phyloP scores from a whole-genome alignment of 2,329 filamentous ascomycete species.

The Thielaviopsis cerberus region DNA sequence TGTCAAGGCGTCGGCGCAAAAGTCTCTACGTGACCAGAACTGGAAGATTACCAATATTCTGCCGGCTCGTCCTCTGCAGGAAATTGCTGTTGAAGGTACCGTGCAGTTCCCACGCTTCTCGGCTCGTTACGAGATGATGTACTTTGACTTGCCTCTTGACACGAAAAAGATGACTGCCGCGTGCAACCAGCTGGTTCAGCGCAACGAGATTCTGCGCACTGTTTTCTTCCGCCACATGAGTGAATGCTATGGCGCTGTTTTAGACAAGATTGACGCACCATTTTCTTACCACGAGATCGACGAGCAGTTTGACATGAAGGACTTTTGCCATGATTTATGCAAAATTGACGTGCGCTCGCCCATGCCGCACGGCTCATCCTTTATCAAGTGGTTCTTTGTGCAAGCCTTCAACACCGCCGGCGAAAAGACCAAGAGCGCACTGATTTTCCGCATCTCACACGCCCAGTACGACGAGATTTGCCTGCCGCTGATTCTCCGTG shows the following conservation, averaged over 20 bases:
- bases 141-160: slow-evolving; percentile 35
- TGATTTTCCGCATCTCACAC: slow-evolving; percentile 46
- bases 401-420: slow-evolving; percentile 17
- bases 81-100: slow-evolving; percentile 39
- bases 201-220: slow-evolving; percentile 47
- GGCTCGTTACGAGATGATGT: slow-evolving; percentile 44
- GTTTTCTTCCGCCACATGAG: slow-evolving; percentile 36
- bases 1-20: slow-evolving; percentile 29
- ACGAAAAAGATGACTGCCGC: slow-evolving; percentile 27
- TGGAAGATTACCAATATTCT: slow-evolving; percentile 37
- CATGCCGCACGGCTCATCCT: slow-evolving; percentile 39
- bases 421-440: slow-evolving; percentile 19
- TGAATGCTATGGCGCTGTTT: slow-evolving; percentile 36
- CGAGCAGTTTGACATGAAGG: slow-evolving; percentile 23
- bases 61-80: slow-evolving; percentile 39
- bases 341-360: slow-evolving; percentile 34
- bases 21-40: slow-evolving; percentile 30
- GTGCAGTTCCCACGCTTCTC: slow-evolving; percentile 40
- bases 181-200: slow-evolving; percentile 36
- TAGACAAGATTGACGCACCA: slow-evolving; percentile 32
- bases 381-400: slow-evolving; percentile 40
- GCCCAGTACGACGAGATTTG: slow-evolving; percentile 54
- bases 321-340: slow-evolving; percentile 35
- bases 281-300: slow-evolving; percentile 36
- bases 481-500: slow-evolving; percentile 40